Conservation (phyloP, 371 early-diverging fungal species). For the Saksenaea oblongispora region DNA sequence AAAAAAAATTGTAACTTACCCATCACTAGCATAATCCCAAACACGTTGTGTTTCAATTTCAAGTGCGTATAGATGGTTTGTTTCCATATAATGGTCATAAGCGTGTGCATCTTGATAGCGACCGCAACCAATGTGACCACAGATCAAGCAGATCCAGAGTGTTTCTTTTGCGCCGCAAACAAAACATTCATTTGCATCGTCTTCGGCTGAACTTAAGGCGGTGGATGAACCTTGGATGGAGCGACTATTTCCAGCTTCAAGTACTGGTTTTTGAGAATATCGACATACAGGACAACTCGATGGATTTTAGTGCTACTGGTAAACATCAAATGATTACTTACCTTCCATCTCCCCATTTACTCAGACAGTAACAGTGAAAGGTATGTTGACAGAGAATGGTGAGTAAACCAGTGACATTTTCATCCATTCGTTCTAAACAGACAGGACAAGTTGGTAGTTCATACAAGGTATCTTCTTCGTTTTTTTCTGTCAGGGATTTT, state of each 20-base stretch:
- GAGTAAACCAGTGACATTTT: constrained; percentile 79
- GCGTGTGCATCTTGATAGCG: constrained; percentile 86
- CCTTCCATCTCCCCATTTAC: constrained; percentile 88
- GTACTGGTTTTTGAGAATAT: constrained; percentile 62
- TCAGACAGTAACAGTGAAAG: constrained; percentile 87
- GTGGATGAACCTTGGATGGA: constrained; percentile 8
- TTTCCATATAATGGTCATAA: constrained; percentile 77
- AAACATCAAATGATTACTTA: too few species aligned
- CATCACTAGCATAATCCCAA: constrained; percentile 97
- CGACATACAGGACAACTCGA: constrained; percentile 89
- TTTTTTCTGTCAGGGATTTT: constrained; percentile 3
- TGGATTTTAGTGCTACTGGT: neutral
- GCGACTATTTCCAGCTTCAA: constrained; percentile 12
- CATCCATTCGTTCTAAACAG: constrained; percentile 94
- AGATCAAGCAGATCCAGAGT: constrained; percentile 95
- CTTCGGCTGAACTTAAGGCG: constrained; percentile 12
- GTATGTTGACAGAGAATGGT: constrained; percentile 93
- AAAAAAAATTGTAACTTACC: constrained; percentile 35
- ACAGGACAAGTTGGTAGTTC: constrained; percentile 96
- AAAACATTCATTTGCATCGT: constrained; percentile 62
- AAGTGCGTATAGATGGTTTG: constrained; percentile 82
- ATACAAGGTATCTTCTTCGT: constrained; percentile 2
- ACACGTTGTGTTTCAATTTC: constrained; percentile 94
- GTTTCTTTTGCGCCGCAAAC: constrained; percentile 72
- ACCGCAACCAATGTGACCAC: constrained; percentile 89